phyloP scores from a whole-genome alignment of 208 protist genomes.

The Balamuthia mandrillaris region DNA sequence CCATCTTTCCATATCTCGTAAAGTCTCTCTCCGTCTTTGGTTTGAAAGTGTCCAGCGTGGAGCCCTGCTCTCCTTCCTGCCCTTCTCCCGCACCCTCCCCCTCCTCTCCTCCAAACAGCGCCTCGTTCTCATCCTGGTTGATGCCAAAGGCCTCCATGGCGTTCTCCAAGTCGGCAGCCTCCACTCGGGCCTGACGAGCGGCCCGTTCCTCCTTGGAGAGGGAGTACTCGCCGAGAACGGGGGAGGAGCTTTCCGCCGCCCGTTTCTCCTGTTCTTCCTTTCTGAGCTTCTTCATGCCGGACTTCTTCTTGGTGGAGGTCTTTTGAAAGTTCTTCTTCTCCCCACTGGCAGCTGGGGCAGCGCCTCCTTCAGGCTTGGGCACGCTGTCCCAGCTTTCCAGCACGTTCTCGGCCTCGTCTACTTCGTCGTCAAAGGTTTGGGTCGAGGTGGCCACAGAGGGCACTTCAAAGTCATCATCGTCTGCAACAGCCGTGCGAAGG shows the following conservation, averaged over 20 bases:
- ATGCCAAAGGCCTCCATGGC: neutral
- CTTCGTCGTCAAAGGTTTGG: neutral
- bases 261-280: slow-evolving; percentile 2
- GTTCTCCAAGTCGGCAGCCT: slow-evolving; percentile 4
- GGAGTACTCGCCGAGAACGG: neutral
- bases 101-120: neutral
- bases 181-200: neutral
- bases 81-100: neutral
- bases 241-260: neutral
- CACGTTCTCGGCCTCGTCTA: neutral
- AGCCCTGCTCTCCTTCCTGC: neutral
- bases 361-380: neutral
- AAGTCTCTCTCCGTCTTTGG: neutral
- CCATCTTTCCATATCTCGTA: neutral
- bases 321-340: slow-evolving; percentile 32
- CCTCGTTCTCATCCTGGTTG: neutral
- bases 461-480: slow-evolving; percentile 32
- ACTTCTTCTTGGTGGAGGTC: too few species aligned
- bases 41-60: neutral
- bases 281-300: neutral
- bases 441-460: neutral
- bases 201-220: neutral
- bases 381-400: neutral
- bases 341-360: neutral
- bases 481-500: neutral